phyloP scores from a whole-genome alignment of 768 basidiomycete species.

The Serendipita vermifera region DNA sequence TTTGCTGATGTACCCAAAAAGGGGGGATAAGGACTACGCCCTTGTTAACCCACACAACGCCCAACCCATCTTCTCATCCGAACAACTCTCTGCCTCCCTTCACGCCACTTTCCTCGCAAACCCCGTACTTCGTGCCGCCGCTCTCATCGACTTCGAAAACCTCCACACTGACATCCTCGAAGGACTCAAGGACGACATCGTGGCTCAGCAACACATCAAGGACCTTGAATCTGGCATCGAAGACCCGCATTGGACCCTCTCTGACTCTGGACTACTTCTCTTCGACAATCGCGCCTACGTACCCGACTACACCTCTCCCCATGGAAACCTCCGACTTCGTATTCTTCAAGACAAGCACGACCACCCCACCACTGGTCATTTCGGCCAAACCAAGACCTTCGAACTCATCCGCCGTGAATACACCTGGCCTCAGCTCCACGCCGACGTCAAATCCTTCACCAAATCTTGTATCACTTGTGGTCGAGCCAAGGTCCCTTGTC shows the following conservation, averaged over 20 bases:
- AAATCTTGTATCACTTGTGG: conserved; percentile 27
- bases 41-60: conserved; percentile 19
- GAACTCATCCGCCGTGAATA: conserved; percentile 26
- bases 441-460: conserved; percentile 24
- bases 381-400: conserved; percentile 26
- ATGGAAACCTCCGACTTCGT: conserved; percentile 19
- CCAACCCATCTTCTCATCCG: conserved; percentile 18
- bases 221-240: no score
- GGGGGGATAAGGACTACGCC: conserved; percentile 20
- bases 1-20: conserved; percentile 17
- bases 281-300: conserved; percentile 23
- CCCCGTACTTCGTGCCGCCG: neutral
- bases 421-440: conserved; percentile 27
- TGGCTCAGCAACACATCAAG: no score
- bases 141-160: neutral
- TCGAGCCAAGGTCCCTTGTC: conserved; percentile 24
- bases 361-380: conserved; percentile 28
- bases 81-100: conserved; percentile 16
- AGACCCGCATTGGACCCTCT: conserved; percentile 2
- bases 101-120: neutral
- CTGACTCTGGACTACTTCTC: conserved; percentile 16
- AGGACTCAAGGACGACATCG: neutral
- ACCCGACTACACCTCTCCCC: conserved; percentile 17
- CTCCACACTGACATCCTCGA: neutral
- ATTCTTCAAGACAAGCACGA: conserved; percentile 29